These are phyloP conservation scores for Aspergillus bridgeri DNA, from an alignment of 495 filamentous ascomycete species.

Conservation along the genomic window DNA sequence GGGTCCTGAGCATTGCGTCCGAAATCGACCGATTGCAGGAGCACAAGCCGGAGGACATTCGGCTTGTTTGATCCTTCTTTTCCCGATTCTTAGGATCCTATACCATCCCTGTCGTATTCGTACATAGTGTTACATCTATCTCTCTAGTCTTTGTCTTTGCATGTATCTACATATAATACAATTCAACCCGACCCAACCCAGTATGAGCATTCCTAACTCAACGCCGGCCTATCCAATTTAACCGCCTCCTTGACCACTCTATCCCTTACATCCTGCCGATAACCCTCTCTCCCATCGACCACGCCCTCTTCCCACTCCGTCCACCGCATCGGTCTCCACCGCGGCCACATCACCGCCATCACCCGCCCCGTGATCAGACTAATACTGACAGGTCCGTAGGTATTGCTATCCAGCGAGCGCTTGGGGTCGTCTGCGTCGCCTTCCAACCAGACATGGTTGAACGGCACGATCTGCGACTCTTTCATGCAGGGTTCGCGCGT, in stretches of 20 bases:
- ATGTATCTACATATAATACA: constrained; percentile 2
- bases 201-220: constrained; percentile 18
- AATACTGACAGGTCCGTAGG: constrained; percentile 63
- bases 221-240: constrained; percentile 31
- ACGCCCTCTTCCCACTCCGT: constrained; percentile 37
- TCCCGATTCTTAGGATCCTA: background rate
- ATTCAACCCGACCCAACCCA: background rate
- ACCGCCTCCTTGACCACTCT: constrained; percentile 39
- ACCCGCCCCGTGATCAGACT: constrained; percentile 62
- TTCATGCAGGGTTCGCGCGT: constrained; percentile 61
- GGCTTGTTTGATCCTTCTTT: constrained; percentile 41
- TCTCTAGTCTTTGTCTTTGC: background rate
- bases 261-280: constrained; percentile 41
- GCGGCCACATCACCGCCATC: constrained; percentile 60
- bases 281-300: constrained; percentile 30
- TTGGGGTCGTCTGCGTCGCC: constrained; percentile 58
- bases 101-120: background rate
- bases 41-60: constrained; percentile 54
- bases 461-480: constrained; percentile 55
- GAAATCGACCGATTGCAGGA: constrained; percentile 70
- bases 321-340: constrained; percentile 44
- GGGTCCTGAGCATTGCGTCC: constrained; percentile 68
- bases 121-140: background rate
- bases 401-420: constrained; percentile 67
- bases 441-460: constrained; percentile 76